Evolutionary conservation across 2,329 filamentous ascomycete species (phyloP).

Genomic region (Fusarium neocosmosporiellum): DNA sequence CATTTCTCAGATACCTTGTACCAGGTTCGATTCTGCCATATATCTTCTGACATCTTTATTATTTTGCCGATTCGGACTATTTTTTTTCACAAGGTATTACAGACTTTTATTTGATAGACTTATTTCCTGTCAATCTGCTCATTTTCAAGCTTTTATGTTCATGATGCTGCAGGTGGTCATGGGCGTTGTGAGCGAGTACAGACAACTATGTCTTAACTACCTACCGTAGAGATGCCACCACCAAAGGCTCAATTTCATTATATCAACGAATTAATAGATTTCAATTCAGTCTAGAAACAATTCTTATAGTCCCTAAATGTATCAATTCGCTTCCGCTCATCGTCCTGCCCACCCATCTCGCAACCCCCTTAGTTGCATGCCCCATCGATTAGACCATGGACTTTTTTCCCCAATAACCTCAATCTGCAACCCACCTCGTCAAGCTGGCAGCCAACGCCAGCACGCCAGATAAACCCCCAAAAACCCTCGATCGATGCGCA

Average conservation of each 20-base stretch:
- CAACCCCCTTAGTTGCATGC: constrained; percentile 48
- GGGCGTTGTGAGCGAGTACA: not conserved
- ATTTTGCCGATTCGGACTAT: not conserved
- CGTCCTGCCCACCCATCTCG: not conserved
- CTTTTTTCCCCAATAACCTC: constrained; percentile 29
- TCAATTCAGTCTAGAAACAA: not conserved
- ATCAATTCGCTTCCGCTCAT: not conserved
- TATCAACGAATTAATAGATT: rapidly evolving
- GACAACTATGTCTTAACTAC: not conserved
- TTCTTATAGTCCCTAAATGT: not conserved
- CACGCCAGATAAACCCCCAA: constrained; percentile 13
- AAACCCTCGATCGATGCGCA: constrained; percentile 36
- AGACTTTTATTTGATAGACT: not conserved
- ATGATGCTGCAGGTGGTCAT: not conserved
- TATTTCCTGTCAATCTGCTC: not conserved
- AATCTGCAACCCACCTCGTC: constrained; percentile 19
- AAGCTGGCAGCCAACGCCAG: constrained; percentile 36
- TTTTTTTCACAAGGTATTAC: not conserved
- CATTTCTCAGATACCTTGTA: not conserved
- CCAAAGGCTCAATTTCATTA: not conserved
- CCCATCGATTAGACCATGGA: constrained; percentile 42
- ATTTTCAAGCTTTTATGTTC: not conserved
- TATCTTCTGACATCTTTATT: not conserved
- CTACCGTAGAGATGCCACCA: not conserved
- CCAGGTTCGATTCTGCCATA: not conserved